A percentile compares a stretch with the other conserved stretches of the same genome.
phyloP scores from a whole-genome alignment of 2,329 filamentous ascomycete species.

The Trichophyton schoenleinii region DNA sequence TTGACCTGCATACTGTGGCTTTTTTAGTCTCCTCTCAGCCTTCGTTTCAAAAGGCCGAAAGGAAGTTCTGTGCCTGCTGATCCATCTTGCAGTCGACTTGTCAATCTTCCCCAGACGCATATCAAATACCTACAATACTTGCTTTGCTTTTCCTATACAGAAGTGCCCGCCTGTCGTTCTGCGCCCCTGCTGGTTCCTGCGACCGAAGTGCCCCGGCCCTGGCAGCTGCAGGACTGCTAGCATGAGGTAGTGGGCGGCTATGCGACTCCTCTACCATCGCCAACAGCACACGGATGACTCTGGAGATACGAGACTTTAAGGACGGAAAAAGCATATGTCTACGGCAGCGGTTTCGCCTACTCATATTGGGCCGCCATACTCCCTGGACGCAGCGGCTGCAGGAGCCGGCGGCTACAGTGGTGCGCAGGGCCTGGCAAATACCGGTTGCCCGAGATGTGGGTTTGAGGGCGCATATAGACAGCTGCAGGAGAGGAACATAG shows the following conservation, averaged over 20 bases:
- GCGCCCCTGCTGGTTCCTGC: neutral
- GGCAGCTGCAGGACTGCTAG: neutral
- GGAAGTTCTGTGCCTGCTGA: neutral
- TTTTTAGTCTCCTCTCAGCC: neutral
- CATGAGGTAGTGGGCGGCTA: neutral
- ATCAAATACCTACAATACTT: neutral
- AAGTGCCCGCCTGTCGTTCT: neutral
- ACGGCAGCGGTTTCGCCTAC: neutral
- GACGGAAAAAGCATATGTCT: neutral
- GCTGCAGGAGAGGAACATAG: slow-evolving; percentile 16
- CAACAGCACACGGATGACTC: neutral
- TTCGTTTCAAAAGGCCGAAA: neutral
- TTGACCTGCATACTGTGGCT: neutral
- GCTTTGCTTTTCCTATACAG: neutral
- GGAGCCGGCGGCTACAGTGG: neutral
- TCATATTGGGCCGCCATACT: neutral
- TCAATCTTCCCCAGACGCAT: neutral
- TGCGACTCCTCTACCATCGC: neutral
- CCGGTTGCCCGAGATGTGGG: slow-evolving; percentile 30
- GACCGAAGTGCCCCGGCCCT: neutral
- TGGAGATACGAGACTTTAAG: neutral
- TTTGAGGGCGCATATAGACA: slow-evolving; percentile 16
- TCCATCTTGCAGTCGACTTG: slow-evolving; percentile 1
- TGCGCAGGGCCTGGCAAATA: neutral
- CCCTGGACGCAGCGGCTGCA: neutral